Evolutionary conservation across 2,329 filamentous ascomycete species (phyloP).

Genomic region (Xylaria sp.): DNA sequence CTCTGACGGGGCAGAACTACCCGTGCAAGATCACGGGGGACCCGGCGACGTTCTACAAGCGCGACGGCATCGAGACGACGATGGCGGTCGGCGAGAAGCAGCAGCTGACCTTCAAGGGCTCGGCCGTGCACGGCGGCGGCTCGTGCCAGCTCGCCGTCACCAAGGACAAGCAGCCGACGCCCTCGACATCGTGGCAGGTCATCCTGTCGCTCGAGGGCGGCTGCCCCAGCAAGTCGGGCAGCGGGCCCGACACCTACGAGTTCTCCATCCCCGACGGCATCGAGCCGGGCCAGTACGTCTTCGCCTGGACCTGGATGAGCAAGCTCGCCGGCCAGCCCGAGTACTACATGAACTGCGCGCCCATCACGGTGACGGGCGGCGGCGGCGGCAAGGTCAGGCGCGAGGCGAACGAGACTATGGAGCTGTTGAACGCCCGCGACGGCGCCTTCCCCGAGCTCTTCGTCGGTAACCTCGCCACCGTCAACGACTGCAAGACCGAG

Average conservation of each 20-base stretch:
- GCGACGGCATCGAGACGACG: slow-evolving; percentile 46
- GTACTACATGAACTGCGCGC: slow-evolving; percentile 78
- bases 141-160: slow-evolving; percentile 74
- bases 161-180: slow-evolving; percentile 51
- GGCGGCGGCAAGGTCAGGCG: slow-evolving; percentile 32
- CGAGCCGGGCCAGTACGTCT: slow-evolving; percentile 63
- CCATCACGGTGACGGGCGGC: slow-evolving; percentile 54
- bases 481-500: slow-evolving; percentile 56
- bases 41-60: slow-evolving; percentile 36
- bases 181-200: slow-evolving; percentile 64
- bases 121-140: slow-evolving; percentile 71
- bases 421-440: slow-evolving; percentile 47
- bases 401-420: slow-evolving; percentile 27
- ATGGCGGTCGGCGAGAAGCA: slow-evolving; percentile 47
- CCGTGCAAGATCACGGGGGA: slow-evolving; percentile 62
- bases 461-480: slow-evolving; percentile 61
- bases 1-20: slow-evolving; percentile 61
- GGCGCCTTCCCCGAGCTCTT: slow-evolving; percentile 65
- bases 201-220: slow-evolving; percentile 71
- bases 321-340: slow-evolving; percentile 70
- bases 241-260: slow-evolving; percentile 50
- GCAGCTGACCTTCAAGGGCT: slow-evolving; percentile 58
- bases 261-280: slow-evolving; percentile 65
- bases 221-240: slow-evolving; percentile 57
- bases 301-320: slow-evolving; percentile 78